phyloP scores from a whole-genome alignment of 176 grass and related monocot species.

The Phoenix roebelenii region DNA sequence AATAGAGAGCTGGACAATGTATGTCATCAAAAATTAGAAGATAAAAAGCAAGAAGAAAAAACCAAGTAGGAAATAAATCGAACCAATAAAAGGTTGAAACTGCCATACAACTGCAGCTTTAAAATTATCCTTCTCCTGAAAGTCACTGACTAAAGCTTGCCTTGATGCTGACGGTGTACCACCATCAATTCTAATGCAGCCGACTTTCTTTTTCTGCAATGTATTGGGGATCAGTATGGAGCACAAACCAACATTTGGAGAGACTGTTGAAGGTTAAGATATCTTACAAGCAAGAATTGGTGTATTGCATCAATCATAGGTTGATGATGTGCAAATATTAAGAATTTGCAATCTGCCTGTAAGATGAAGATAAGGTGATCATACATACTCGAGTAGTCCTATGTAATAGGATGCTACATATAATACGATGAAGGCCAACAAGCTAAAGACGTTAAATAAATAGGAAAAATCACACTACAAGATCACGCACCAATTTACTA shows the following conservation, averaged over 20 bases:
- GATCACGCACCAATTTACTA: too few relatives aligned
- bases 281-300: slow-evolving; percentile 60
- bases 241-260: too few relatives aligned
- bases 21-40: slow-evolving; percentile 1
- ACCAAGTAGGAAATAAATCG: slow-evolving; percentile 8
- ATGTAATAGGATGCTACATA: neutral
- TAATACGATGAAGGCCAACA: neutral
- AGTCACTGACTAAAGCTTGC: slow-evolving; percentile 70
- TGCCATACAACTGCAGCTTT: slow-evolving; percentile 79
- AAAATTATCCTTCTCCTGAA: slow-evolving; percentile 71
- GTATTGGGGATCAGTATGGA: neutral
- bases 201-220: slow-evolving; percentile 88
- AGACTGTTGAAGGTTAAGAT: neutral
- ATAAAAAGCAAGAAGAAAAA: neutral
- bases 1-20: slow-evolving; percentile 62
- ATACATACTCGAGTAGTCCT: neutral
- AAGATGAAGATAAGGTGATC: slow-evolving; percentile 17
- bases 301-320: slow-evolving; percentile 71
- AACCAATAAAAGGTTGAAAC: slow-evolving; percentile 9
- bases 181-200: slow-evolving; percentile 91
- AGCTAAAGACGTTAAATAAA: too few relatives aligned
- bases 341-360: slow-evolving; percentile 87
- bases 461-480: too few relatives aligned
- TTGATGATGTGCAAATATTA: slow-evolving; percentile 98
- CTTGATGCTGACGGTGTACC: slow-evolving; percentile 49